Conservation (phyloP, 192 early-diverging fungal species). For the Chytriomyces sp. region DNA sequence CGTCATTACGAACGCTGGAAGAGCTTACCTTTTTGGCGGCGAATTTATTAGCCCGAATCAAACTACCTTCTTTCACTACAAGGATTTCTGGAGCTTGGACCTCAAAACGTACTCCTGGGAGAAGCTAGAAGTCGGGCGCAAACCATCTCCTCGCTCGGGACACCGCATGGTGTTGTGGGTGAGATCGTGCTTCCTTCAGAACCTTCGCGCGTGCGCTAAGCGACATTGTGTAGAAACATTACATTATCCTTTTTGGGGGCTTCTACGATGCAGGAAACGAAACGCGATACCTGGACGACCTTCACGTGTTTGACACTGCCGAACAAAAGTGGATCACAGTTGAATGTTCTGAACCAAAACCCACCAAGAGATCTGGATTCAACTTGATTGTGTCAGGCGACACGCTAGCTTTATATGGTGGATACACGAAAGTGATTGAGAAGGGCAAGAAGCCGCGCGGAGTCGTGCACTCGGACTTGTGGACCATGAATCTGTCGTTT, state of each 20-base stretch:
- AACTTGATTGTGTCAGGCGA: slow-evolving; percentile 59
- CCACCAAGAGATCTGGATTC: slow-evolving; percentile 61
- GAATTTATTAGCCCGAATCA: slow-evolving; percentile 67
- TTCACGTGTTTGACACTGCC: slow-evolving; percentile 69
- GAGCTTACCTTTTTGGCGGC: slow-evolving; percentile 67
- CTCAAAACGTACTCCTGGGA: slow-evolving; percentile 70
- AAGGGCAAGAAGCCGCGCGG: slow-evolving; percentile 67
- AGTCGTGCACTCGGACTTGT: slow-evolving; percentile 55
- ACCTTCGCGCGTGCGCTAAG: too few relatives aligned
- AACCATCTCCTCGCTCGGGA: slow-evolving; percentile 57
- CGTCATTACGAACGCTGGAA: slow-evolving; percentile 59
- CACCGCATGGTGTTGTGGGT: slow-evolving; percentile 68
- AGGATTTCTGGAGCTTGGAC: slow-evolving; percentile 77
- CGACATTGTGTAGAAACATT: too few relatives aligned
- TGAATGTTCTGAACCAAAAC: slow-evolving; percentile 45
- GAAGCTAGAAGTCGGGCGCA: slow-evolving; percentile 57
- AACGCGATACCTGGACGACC: slow-evolving; percentile 59
- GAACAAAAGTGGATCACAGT: slow-evolving; percentile 60
- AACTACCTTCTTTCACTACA: slow-evolving; percentile 67
- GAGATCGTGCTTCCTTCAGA: too few relatives aligned
- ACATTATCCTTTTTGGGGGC: slow-evolving; percentile 68
- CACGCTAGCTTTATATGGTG: slow-evolving; percentile 65
- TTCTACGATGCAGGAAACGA: slow-evolving; percentile 54
- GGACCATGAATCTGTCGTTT: slow-evolving; percentile 62
- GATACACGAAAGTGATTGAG: slow-evolving; percentile 64